These are phyloP conservation scores for Hanseniaspora opuntiae DNA, from an alignment of 805 yeast genomes.

Conservation along the genomic window DNA sequence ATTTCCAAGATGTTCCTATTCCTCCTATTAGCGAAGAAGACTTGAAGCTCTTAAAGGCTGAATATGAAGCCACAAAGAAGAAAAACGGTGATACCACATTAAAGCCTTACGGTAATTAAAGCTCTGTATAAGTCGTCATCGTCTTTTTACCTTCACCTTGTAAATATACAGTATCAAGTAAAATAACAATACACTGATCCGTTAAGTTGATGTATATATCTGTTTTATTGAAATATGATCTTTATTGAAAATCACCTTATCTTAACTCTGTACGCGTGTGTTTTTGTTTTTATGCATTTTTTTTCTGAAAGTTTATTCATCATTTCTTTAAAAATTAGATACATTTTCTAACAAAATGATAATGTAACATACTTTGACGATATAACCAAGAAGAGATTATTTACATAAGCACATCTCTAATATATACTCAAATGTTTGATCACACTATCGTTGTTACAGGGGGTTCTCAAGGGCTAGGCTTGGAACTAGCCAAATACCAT, in stretches of 20 bases:
- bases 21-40: slow-evolving; percentile 81
- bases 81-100: background rate
- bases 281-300: too few relatives aligned
- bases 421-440: slow-evolving; percentile 17
- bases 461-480: slow-evolving; percentile 89
- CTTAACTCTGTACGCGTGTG: too few relatives aligned
- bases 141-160: background rate
- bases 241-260: too few relatives aligned
- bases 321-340: too few relatives aligned
- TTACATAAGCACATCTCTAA: background rate
- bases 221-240: too few relatives aligned
- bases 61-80: slow-evolving; percentile 40
- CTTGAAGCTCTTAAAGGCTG: slow-evolving; percentile 55
- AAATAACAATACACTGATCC: too few relatives aligned
- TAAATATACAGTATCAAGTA: too few relatives aligned
- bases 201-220: too few relatives aligned
- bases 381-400: too few relatives aligned
- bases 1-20: slow-evolving; percentile 80
- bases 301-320: too few relatives aligned
- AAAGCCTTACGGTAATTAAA: background rate
- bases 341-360: too few relatives aligned
- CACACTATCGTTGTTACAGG: slow-evolving; percentile 69
- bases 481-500: slow-evolving; percentile 52
- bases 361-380: too few relatives aligned
- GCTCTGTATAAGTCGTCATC: background rate